Base-by-base conservation (phyloP, 1,139 yeast genomes). In the Blastobotrys elegans region DNA sequence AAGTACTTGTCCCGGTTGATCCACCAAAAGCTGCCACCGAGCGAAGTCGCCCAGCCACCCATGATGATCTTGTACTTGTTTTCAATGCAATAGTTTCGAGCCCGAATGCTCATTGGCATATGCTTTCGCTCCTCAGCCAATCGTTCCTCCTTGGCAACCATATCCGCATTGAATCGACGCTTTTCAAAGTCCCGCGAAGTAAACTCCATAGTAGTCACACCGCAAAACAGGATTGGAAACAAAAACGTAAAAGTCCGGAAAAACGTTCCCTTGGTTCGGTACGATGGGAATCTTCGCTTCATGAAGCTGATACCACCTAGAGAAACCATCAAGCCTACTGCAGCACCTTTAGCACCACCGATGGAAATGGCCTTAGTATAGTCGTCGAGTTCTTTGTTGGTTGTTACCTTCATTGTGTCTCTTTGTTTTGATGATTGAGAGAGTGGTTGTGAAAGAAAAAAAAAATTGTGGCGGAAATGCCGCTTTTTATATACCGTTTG, bases 31-130 rank as follows among this genome's bases (percentile, higher is more conserved):
- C 95, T 83, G 1, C 95, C 96, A 56, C 76, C 88, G 72, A 89
- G 69, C 6, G 95, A 82, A 24, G 80, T 88, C 17, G 88, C 95
- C 97, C 97, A 89, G 1, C 89, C 76, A 45, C 80, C 80, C 31
- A 84, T 77, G 55, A 90, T 82, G 58, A 85, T 73, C 63, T 81
- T 81, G 70, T 87, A 89, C 67, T 85, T 86, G 72, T 86, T 72
- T 45, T 74, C 77, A 13, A 50, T 46, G 33, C 55, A 47, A 29
- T 49, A 48, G 32, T 52, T 43, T 30, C 32, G 33, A 4, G 41
- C 24, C 33, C 48, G 43, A 21, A 44, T 27, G n/a, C 24, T n/a
- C 16, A 43, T 24, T n/a, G 52, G 40, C 24, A 49, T 34, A n/a
- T 43, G 38, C n/a, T 24, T 42, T 37, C 30, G 30, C 43, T 45